phyloP scores from a whole-genome alignment of 139 green algal species.

The Edaphochlamys debaryana region DNA sequence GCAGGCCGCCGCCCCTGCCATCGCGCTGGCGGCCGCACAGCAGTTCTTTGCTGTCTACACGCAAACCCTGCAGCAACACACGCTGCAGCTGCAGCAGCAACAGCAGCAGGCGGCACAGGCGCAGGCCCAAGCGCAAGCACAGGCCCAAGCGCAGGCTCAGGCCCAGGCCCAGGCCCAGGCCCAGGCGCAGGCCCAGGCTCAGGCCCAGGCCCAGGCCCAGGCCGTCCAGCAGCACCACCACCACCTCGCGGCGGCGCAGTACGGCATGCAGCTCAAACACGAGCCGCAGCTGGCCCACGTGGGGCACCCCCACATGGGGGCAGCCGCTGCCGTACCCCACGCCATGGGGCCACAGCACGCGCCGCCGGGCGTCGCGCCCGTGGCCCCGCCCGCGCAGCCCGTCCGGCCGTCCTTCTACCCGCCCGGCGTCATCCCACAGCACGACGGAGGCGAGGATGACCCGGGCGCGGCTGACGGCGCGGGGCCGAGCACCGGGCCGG shows the following conservation, averaged over 20 bases:
- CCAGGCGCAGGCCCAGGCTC: background rate
- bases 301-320: no score
- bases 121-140: background rate
- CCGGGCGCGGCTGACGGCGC: conserved; percentile 1
- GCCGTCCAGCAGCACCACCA: conserved; percentile 19
- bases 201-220: background rate
- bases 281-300: no score
- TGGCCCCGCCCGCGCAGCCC: no score
- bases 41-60: conserved; percentile 35
- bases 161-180: conserved; percentile 26
- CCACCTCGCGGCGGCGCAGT: conserved; percentile 13
- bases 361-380: no score
- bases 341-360: no score
- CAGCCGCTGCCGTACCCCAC: no score
- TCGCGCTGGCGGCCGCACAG: conserved; percentile 22
- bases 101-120: conserved; percentile 3
- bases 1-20: no score
- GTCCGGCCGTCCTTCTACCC: conserved; percentile 3
- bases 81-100: conserved; percentile 29
- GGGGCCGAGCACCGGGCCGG: background rate
- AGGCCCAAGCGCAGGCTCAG: background rate
- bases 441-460: conserved; percentile 49
- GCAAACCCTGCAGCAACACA: conserved; percentile 35
- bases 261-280: background rate
- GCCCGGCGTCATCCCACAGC: conserved; percentile 23